phyloP scores from a whole-genome alignment of 2,329 filamentous ascomycete species.

The Apiospora saccharicola region DNA sequence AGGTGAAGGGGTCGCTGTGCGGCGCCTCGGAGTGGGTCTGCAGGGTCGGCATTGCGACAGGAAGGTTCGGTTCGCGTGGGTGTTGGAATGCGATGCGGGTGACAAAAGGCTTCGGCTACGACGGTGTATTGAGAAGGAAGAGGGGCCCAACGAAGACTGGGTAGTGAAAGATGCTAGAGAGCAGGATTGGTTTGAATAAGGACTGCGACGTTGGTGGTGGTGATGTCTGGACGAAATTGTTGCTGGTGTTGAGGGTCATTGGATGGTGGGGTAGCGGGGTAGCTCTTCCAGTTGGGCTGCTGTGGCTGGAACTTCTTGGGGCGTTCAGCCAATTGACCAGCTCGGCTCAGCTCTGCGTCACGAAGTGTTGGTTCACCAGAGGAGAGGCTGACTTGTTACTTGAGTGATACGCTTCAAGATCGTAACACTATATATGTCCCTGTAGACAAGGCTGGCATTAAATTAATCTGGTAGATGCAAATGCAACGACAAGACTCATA shows the following conservation, averaged over 20 bases:
- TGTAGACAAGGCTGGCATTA: no score
- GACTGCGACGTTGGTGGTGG: not conserved
- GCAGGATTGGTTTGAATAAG: not conserved
- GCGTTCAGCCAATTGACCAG: no score
- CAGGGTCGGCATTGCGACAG: not conserved
- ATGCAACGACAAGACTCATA: no score
- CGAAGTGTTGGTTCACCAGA: no score
- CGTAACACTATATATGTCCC: no score
- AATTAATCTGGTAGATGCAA: no score
- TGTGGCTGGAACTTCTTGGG: not conserved
- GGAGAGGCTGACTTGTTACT: no score
- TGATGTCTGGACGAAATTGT: not conserved
- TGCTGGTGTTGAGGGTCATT: not conserved
- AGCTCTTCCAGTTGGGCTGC: not conserved
- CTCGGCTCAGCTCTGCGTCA: no score
- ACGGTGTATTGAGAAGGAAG: not conserved
- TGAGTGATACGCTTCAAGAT: no score
- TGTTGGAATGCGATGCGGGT: no score
- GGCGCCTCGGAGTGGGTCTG: conserved; percentile 3
- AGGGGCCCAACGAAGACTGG: not conserved
- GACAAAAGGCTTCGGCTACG: not conserved
- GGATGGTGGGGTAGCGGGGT: conserved; percentile 23
- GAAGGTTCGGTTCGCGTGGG: not conserved
- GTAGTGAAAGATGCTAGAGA: not conserved
- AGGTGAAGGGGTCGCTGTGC: conserved; percentile 14